Conservation (phyloP, 2,329 filamentous ascomycete genomes). For the Nigrospora osmanthi region DNA sequence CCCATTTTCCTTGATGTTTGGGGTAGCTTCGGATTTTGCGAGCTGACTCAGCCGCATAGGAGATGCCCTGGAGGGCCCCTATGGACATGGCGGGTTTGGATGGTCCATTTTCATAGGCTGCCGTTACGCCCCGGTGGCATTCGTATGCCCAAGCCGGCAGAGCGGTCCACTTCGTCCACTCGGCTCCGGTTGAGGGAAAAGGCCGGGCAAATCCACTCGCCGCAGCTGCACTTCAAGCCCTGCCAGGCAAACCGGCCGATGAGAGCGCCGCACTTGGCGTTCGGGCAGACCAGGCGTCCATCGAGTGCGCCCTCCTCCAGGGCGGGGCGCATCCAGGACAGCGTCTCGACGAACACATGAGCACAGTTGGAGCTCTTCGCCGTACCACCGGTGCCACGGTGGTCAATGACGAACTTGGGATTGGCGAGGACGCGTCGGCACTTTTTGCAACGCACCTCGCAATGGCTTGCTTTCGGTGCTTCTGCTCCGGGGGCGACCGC, state of each 20-base stretch:
- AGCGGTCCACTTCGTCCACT: constrained; percentile 57
- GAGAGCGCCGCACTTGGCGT: constrained; percentile 66
- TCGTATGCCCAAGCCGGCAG: constrained; percentile 38
- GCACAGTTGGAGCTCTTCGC: constrained; percentile 45
- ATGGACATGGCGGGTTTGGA: not conserved
- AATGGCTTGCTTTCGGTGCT: constrained; percentile 14
- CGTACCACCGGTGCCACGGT: constrained; percentile 32
- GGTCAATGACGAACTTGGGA: constrained; percentile 56
- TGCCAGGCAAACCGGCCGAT: constrained; percentile 96
- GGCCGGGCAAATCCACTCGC: constrained; percentile 82
- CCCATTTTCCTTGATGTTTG: no score
- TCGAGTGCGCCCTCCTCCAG: constrained; percentile 76
- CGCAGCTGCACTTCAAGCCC: constrained; percentile 86
- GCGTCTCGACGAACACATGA: constrained; percentile 84
- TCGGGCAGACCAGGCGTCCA: constrained; percentile 79
- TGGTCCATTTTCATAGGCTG: constrained; percentile 24
- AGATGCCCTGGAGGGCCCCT: no score
- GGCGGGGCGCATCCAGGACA: constrained; percentile 88
- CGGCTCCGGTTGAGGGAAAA: constrained; percentile 78
- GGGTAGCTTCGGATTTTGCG: no score
- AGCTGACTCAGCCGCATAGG: no score
- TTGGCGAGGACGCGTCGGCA: constrained; percentile 63
- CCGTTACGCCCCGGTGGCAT: constrained; percentile 40
- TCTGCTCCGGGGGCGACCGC: constrained; percentile 1
- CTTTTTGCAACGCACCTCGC: constrained; percentile 80